Evolutionary conservation across 768 basidiomycete species (phyloP), one percentile per base, ranked within the genome.

Genomic region (Phlebiopsis flavidoalba): DNA sequence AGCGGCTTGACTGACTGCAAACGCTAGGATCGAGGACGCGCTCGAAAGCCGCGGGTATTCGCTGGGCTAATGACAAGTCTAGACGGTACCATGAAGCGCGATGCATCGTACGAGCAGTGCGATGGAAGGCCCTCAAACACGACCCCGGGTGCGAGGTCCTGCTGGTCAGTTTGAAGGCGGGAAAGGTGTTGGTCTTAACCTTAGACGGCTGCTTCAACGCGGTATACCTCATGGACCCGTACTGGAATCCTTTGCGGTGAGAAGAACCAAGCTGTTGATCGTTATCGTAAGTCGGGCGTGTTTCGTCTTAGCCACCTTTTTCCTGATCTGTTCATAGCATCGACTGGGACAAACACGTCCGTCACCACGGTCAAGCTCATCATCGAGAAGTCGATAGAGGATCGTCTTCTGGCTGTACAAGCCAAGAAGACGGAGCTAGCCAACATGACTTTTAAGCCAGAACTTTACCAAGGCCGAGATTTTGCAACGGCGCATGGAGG

Each of bases 191-290:
- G 15, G 26, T 31, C 26, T 31, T 6, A 31, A 31, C 26, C 26
- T 31, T 31, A 31, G n/a, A n/a, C 26, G 26, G 26, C 26, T 31
- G 26, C 26, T 77, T 99, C 59, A 99, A 98, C 72, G 81, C 98
- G 49, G 95, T 92, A 17, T 98, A 97, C 73, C 76, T 99, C 47
- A 95, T 98, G 86, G 95, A 98, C 75, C 95, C 95, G 46, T 98
- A 97, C 73, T 98, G 95, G 94, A 97, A 97, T 67, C 95, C 95
- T n/a, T n/a, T 15, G 94, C 94, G 19, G 95, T 95, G n/a, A 5
- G 95, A 98, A n/a, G 76, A 95, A 97, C 69, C 96, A 98, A 74
- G 96, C 95, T 19, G 93, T 98, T 31, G 97, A 99, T 75, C 91
- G 96, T n/a, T 55, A 96, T 97, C 65, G 94, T 97, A 67, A 73